Percentiles rank a stretch among this genome's conserved stretches.
Evolutionary conservation across 164 flowering plant species (phyloP).

Genomic region (Annona squamosa): DNA sequence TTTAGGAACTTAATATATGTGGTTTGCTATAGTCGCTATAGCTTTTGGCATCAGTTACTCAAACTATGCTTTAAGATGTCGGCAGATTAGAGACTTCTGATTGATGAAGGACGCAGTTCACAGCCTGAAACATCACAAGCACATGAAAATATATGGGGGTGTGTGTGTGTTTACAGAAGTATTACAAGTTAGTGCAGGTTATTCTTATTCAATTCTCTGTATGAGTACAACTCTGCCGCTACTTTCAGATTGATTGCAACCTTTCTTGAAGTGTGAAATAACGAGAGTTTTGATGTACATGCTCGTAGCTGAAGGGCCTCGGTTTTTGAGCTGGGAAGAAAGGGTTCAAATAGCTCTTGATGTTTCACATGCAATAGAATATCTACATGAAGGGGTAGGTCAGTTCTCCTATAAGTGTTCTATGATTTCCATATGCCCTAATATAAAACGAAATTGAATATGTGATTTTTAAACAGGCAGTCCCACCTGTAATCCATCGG

Average conservation of each 20-base stretch:
- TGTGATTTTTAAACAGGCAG: conserved; percentile 59
- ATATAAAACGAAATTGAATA: neutral
- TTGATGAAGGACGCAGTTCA: neutral
- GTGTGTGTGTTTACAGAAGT: neutral
- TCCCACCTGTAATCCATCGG: conserved; percentile 93
- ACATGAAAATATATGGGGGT: too few species aligned
- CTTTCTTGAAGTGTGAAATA: neutral
- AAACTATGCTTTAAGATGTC: neutral
- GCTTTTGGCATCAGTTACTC: neutral
- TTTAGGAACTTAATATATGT: neutral
- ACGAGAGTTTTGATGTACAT: conserved; percentile 2
- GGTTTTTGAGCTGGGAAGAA: conserved; percentile 74
- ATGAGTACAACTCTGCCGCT: neutral
- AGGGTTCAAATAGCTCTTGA: conserved; percentile 89
- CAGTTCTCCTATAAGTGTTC: conserved; percentile 2
- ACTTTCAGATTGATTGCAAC: neutral
- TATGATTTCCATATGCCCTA: neutral
- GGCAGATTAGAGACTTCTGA: neutral
- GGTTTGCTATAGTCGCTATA: neutral
- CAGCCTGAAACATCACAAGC: too few species aligned
- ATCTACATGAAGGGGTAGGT: conserved; percentile 97
- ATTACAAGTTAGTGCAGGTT: neutral
- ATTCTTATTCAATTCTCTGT: neutral
- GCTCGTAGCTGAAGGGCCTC: conserved; percentile 44
- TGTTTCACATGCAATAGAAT: conserved; percentile 90